A percentile compares a stretch with the other conserved stretches of the same genome.
Conservation (phyloP, 192 early-diverging fungal species). For the Coemansia reversa region DNA sequence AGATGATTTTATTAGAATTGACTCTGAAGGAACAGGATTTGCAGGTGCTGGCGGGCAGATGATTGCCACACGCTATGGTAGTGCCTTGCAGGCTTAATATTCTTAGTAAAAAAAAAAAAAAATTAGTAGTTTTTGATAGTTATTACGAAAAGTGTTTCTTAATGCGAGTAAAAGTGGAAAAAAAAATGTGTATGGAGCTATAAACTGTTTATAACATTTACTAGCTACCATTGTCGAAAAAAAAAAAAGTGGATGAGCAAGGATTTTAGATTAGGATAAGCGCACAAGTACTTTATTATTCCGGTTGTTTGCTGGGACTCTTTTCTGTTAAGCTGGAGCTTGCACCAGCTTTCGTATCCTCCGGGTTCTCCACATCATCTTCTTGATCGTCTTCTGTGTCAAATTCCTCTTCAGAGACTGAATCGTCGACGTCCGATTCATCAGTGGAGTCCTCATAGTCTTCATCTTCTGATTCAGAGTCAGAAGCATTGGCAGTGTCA, state of each 20-base stretch:
- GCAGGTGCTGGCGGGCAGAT: conserved; percentile 43
- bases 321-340: neutral
- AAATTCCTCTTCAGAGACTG: conserved; percentile 3
- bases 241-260: too few relatives aligned
- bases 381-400: neutral
- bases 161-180: neutral
- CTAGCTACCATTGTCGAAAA: too few relatives aligned
- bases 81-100: conserved; percentile 41
- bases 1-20: conserved; percentile 18
- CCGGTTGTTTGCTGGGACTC: neutral
- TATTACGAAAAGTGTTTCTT: neutral
- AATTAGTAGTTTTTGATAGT: conserved; percentile 5
- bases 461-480: conserved; percentile 11
- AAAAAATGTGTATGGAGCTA: neutral
- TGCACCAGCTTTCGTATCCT: neutral
- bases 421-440: conserved; percentile 8
- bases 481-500: conserved; percentile 1
- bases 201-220: too few relatives aligned
- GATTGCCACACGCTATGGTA: conserved; percentile 42
- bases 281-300: neutral
- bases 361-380: neutral
- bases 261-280: neutral
- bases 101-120: conserved; percentile 4
- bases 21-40: conserved; percentile 47
- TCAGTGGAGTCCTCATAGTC: conserved; percentile 8